A percentile compares a stretch with the other conserved stretches of the same genome.
Conservation (phyloP, 768 basidiomycete genomes). For the Amanita fuliginea region DNA sequence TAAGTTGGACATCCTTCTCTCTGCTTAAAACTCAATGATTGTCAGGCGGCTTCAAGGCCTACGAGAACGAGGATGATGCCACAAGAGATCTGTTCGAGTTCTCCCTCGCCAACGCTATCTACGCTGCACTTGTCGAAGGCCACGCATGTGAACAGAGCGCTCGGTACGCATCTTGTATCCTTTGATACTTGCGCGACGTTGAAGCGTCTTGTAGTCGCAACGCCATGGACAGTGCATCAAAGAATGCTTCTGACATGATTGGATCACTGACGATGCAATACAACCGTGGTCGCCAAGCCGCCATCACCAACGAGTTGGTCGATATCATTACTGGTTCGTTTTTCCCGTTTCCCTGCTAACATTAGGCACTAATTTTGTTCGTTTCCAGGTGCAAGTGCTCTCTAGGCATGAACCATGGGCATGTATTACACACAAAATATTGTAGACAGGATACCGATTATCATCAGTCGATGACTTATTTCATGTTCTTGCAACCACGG, state of each 20-base stretch:
- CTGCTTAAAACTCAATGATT: not conserved
- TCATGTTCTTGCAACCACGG: not conserved
- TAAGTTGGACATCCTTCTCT: conserved; percentile 24
- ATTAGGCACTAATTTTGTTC: not conserved
- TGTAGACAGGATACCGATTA: conserved; percentile 7
- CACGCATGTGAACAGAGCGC: conserved; percentile 93
- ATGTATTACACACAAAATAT: conserved; percentile 6
- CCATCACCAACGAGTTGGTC: conserved; percentile 92
- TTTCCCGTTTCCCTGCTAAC: conserved; percentile 6
- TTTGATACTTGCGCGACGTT: not conserved
- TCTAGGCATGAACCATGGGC: conserved; percentile 16
- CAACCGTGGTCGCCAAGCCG: conserved; percentile 97
- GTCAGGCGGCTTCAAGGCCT: conserved; percentile 80
- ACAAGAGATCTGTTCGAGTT: conserved; percentile 93
- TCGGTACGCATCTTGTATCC: conserved; percentile 37
- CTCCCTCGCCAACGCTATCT: conserved; percentile 93
- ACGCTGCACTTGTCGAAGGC: conserved; percentile 85
- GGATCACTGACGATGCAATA: conserved; percentile 80
- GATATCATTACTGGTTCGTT: conserved; percentile 81
- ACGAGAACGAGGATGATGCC: conserved; percentile 96
- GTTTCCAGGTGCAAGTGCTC: conserved; percentile 31
- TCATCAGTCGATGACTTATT: conserved; percentile 5
- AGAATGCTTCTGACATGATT: conserved; percentile 97
- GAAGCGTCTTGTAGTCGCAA: conserved; percentile 52
- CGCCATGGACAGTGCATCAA: conserved; percentile 99